Evolutionary conservation across 805 yeast species (phyloP).

Genomic region (Torulaspora quercuum): DNA sequence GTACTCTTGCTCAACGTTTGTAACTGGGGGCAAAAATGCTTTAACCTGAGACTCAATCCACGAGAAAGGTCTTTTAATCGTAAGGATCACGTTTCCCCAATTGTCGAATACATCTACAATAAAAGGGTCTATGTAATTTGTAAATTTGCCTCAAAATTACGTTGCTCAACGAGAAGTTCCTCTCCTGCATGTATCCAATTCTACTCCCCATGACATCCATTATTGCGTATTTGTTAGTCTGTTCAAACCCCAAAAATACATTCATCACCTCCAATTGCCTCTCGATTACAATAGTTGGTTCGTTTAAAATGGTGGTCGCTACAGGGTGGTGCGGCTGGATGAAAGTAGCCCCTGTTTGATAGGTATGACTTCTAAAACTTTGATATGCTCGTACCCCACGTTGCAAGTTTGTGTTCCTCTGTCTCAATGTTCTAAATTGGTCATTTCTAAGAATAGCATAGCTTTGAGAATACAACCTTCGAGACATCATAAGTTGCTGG

Average conservation of each 20-base stretch:
- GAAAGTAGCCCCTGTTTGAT: constrained; percentile 11
- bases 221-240: constrained; percentile 74
- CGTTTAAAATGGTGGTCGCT: constrained; percentile 52
- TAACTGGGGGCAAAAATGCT: constrained; percentile 51
- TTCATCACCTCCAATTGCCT: constrained; percentile 87
- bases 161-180: constrained; percentile 66
- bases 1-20: constrained; percentile 12
- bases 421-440: no score
- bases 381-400: no score
- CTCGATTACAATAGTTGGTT: constrained; percentile 84
- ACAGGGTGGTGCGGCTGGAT: constrained; percentile 58
- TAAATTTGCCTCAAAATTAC: constrained; percentile 79
- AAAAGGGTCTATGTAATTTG: constrained; percentile 80
- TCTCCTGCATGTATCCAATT: constrained; percentile 78
- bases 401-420: no score
- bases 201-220: constrained; percentile 70
- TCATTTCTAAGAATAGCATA: no score
- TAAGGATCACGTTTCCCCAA: constrained; percentile 55
- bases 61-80: constrained; percentile 78
- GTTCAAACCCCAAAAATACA: constrained; percentile 84
- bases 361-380: no score
- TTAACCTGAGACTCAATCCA: constrained; percentile 86
- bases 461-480: no score
- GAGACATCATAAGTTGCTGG: no score
- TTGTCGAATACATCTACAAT: constrained; percentile 67